These are phyloP conservation scores for Rhizopogon salebrosus DNA, from an alignment of 768 basidiomycete genomes.

Conservation along the genomic window DNA sequence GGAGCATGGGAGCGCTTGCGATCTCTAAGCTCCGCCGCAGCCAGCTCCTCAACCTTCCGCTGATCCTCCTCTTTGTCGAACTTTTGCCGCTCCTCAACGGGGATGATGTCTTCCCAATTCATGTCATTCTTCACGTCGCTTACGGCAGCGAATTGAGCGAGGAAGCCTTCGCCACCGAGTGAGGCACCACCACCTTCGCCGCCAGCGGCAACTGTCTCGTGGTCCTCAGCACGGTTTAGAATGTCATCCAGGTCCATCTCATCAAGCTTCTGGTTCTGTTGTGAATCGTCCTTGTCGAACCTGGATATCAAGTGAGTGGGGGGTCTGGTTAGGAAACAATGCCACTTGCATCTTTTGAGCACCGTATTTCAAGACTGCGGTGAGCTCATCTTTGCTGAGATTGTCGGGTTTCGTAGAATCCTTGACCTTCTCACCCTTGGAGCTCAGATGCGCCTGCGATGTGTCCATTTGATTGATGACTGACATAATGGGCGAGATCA, in stretches of 20 bases:
- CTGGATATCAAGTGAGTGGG: slow-evolving; percentile 32
- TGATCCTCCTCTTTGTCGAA: slow-evolving; percentile 79
- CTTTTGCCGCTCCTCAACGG: slow-evolving; percentile 81
- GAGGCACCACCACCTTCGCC: slow-evolving; percentile 80
- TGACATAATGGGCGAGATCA: slow-evolving; percentile 26
- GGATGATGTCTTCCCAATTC: slow-evolving; percentile 99
- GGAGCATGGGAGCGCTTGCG: slow-evolving; percentile 83
- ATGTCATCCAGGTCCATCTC: slow-evolving; percentile 99
- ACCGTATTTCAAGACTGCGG: slow-evolving; percentile 96
- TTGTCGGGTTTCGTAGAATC: slow-evolving; percentile 74
- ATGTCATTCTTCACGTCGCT: slow-evolving; percentile 99
- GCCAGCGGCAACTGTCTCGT: slow-evolving; percentile 83
- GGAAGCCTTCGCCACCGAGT: slow-evolving; percentile 95
- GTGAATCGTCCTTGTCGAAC: slow-evolving; percentile 95
- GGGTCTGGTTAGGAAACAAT: slow-evolving; percentile 4
- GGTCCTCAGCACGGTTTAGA: slow-evolving; percentile 92
- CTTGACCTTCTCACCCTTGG: slow-evolving; percentile 61
- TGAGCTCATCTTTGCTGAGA: slow-evolving; percentile 92
- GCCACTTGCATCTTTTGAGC: slow-evolving; percentile 87
- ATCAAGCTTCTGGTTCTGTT: slow-evolving; percentile 92
- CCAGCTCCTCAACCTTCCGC: slow-evolving; percentile 65
- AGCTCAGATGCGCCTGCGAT: slow-evolving; percentile 90
- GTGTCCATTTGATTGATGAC: slow-evolving; percentile 99
- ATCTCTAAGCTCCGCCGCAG: slow-evolving; percentile 61
- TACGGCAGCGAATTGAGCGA: slow-evolving; percentile 90